phyloP scores from a whole-genome alignment of 2,329 filamentous ascomycete species.

The Talaromyces piceae region DNA sequence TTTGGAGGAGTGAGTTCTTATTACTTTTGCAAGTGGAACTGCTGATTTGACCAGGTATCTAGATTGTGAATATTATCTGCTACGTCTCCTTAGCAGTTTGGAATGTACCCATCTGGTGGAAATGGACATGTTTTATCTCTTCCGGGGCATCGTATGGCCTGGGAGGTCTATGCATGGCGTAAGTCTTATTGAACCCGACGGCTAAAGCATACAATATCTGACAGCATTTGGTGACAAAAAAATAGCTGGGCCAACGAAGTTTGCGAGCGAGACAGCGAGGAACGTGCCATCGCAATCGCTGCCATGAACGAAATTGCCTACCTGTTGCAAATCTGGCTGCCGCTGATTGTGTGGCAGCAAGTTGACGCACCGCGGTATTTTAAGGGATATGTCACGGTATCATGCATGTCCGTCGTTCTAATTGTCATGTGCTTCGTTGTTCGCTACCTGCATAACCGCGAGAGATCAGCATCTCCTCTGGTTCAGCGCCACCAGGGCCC shows the following conservation, averaged over 20 bases:
- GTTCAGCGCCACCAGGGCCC: not conserved
- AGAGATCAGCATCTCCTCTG: not conserved
- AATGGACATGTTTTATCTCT: constrained; percentile 57
- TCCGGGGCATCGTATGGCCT: constrained; percentile 42
- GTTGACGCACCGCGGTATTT: constrained; percentile 53
- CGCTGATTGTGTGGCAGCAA: constrained; percentile 59
- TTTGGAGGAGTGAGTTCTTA: constrained; percentile 46
- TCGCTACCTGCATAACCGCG: constrained; percentile 16
- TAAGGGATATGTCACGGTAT: constrained; percentile 54
- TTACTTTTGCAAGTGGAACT: constrained; percentile 23
- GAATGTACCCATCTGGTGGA: constrained; percentile 49
- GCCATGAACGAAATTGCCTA: constrained; percentile 66
- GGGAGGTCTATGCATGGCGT: constrained; percentile 45
- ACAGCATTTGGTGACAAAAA: not conserved
- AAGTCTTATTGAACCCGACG: constrained; percentile 17
- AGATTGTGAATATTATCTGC: constrained; percentile 36
- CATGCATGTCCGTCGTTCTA: constrained; percentile 42
- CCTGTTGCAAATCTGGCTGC: constrained; percentile 62
- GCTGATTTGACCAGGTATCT: not conserved
- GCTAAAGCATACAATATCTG: not conserved
- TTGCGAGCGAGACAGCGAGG: constrained; percentile 52
- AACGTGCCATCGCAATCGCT: constrained; percentile 58
- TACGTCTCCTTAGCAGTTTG: constrained; percentile 42
- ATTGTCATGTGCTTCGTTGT: constrained; percentile 47
- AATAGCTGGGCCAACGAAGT: constrained; percentile 48